Base-by-base conservation (phyloP, 202 grass and related monocot genomes). In the Sporobolus alterniflorus region DNA sequence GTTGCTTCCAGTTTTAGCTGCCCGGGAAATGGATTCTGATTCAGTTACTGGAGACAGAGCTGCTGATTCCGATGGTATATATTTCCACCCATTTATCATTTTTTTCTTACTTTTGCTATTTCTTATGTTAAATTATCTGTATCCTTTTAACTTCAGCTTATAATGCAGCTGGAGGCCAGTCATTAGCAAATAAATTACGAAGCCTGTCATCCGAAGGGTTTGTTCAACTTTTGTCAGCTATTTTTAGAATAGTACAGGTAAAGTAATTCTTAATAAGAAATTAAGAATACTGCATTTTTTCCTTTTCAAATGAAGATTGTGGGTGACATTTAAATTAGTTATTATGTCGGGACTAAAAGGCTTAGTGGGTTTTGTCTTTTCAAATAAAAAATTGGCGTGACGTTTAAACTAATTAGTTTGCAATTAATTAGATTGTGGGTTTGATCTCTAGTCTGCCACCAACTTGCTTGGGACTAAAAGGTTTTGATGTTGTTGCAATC, bases 191-290 rank as follows among this genome's bases (percentile, higher is more conserved):
- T 81, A 99, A 94, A 64, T 87, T 99, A 79, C 86, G 91, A 21
- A 91, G 85, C 64, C 78, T 99, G 26, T 99, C 97, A 32, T 92
- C 91, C 78, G 97, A 99, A 90, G 89, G 91, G 57, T 99, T 99
- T 89, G 93, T 96, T 90, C 93, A 90, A 83, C 97, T 99, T 85
- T 84, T 99, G 41, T 81, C 88, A 3, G 93, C 97, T 85, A 99
- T 99, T 81, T 96, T 92, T 86, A 91, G 88, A 71, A 88, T 99
- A 86, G 93, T 99, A 43, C 91, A 99, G 93, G 97, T 96, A 86
- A 91, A 85, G 16, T 76, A 52, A 46, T 73, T 83, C 31, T 79
- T 41, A 51, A 79, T 51, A 63, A 33, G 30, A 63, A 55, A 32
- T 62, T 39, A 39, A 4, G 8, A 8, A 39, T 39, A 39, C 2